Conservation (phyloP, 805 yeast species). For the Lipomyces spencermartinsiae region DNA sequence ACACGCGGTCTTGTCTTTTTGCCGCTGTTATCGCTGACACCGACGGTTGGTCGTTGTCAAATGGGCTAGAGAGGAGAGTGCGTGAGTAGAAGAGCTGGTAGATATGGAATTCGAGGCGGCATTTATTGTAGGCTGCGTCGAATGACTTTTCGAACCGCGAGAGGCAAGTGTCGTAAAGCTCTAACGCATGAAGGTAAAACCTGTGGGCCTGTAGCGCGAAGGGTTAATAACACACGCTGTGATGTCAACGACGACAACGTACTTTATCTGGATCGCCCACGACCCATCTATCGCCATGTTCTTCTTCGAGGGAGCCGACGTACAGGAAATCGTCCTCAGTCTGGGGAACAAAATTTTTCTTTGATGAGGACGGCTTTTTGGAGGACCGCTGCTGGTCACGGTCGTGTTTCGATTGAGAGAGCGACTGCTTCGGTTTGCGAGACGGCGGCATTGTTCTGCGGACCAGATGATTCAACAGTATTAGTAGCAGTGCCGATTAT, state of each 20-base stretch:
- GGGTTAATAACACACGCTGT: not conserved
- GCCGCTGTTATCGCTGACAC: constrained; percentile 11
- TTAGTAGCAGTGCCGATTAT: no score
- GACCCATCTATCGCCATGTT: constrained; percentile 38
- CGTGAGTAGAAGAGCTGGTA: constrained; percentile 29
- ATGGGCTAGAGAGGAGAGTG: not conserved
- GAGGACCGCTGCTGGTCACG: not conserved
- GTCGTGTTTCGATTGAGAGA: constrained; percentile 2
- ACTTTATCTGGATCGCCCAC: constrained; percentile 36
- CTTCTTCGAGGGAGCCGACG: constrained; percentile 37
- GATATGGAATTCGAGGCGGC: constrained; percentile 34
- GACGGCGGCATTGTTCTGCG: constrained; percentile 13
- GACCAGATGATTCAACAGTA: not conserved
- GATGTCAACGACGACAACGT: not conserved
- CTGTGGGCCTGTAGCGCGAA: constrained; percentile 27
- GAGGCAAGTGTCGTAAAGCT: constrained; percentile 30
- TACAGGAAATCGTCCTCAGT: constrained; percentile 35
- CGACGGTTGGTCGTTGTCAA: not conserved
- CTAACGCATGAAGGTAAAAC: constrained; percentile 30
- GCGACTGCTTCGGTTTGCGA: constrained; percentile 9
- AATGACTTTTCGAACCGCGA: constrained; percentile 23
- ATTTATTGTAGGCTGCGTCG: constrained; percentile 36
- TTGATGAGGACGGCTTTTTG: constrained; percentile 5
- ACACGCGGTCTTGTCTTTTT: constrained; percentile 22
- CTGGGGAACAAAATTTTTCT: constrained; percentile 22